These are phyloP conservation scores for Graphiopsis chlorocephala DNA, from an alignment of 2,329 filamentous ascomycete species.

Conservation along the genomic window DNA sequence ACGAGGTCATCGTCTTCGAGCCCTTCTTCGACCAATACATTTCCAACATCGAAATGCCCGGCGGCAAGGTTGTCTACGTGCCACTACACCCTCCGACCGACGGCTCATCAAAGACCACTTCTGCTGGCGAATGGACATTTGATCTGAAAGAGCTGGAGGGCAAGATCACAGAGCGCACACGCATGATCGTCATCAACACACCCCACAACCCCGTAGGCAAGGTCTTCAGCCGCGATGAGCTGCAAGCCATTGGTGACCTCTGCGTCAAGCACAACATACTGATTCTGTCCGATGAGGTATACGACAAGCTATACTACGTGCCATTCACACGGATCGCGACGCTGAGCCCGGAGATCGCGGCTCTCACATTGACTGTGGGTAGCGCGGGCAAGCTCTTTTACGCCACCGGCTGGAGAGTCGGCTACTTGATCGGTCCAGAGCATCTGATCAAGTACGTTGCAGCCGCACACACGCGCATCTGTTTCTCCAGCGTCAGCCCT, in stretches of 20 bases:
- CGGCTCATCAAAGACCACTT: constrained; percentile 61
- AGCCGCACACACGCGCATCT: constrained; percentile 92
- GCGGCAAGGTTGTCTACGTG: constrained; percentile 91
- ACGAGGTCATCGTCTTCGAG: constrained; percentile 97
- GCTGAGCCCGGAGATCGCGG: constrained; percentile 83
- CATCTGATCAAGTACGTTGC: constrained; percentile 88
- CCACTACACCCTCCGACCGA: constrained; percentile 86
- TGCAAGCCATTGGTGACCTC: constrained; percentile 79
- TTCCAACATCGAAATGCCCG: constrained; percentile 97
- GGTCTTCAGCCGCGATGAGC: constrained; percentile 81
- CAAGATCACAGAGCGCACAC: constrained; percentile 80
- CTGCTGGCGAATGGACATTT: constrained; percentile 67
- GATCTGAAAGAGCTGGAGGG: constrained; percentile 73
- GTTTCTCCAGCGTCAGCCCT: constrained; percentile 89
- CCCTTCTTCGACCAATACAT: constrained; percentile 99
- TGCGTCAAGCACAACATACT: constrained; percentile 92
- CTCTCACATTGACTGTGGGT: constrained; percentile 86
- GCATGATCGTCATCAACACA: constrained; percentile 92
- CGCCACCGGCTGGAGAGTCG: constrained; percentile 93
- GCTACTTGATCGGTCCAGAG: constrained; percentile 87
- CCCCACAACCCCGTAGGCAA: constrained; percentile 97
- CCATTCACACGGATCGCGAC: constrained; percentile 92
- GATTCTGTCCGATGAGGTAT: constrained; percentile 61
- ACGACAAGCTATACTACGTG: constrained; percentile 91
- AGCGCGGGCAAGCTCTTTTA: constrained; percentile 99